Conservation (phyloP, 306 rosid genomes). For the Sesbania bispinosa region DNA sequence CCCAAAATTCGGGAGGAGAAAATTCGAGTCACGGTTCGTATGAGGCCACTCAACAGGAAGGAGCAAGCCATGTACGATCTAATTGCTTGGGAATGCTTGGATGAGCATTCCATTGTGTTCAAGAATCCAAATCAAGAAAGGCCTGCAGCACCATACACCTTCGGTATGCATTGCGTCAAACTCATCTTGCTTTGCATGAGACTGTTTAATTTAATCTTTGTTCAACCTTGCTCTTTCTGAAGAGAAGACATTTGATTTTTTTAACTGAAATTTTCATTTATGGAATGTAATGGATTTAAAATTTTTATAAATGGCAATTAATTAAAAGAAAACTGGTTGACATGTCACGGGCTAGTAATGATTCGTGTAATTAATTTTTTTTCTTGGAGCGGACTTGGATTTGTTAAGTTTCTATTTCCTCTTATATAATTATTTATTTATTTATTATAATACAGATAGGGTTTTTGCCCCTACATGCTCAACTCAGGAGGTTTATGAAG, state of each 20-base stretch:
- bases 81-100: constrained; percentile 90
- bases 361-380: background rate
- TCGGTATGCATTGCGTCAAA: constrained; percentile 51
- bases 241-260: background rate
- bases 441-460: constrained; percentile 28
- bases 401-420: background rate
- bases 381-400: background rate
- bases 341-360: background rate
- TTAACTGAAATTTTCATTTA: constrained; percentile 11
- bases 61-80: constrained; percentile 89
- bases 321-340: background rate
- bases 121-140: constrained; percentile 80
- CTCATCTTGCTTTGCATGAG: background rate
- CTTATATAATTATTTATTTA: background rate
- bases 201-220: background rate
- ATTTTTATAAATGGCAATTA: background rate
- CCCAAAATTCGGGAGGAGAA: constrained; percentile 75
- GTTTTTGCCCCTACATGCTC: constrained; percentile 37
- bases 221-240: background rate
- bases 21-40: constrained; percentile 74
- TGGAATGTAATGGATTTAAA: background rate
- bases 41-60: constrained; percentile 77
- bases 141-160: constrained; percentile 52
- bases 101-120: constrained; percentile 62
- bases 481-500: constrained; percentile 42